Evolutionary conservation across 805 yeast genomes (phyloP).

Genomic region (Wickerhamomyces bovis): DNA sequence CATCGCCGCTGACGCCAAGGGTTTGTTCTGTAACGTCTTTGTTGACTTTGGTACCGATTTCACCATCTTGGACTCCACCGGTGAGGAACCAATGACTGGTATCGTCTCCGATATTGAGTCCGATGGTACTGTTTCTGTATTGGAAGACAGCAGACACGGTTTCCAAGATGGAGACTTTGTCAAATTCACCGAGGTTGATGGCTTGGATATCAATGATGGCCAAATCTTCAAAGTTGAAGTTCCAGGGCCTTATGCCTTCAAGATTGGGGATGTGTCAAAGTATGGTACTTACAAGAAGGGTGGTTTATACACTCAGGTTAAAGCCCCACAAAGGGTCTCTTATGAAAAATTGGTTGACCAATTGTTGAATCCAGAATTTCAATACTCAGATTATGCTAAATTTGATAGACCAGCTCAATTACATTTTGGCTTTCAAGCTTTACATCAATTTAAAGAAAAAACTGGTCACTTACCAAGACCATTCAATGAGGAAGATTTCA

Average conservation of each 20-base stretch:
- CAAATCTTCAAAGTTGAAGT: slow-evolving; percentile 71
- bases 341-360: slow-evolving; percentile 65
- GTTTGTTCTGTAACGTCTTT: slow-evolving; percentile 82
- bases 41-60: slow-evolving; percentile 86
- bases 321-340: slow-evolving; percentile 60
- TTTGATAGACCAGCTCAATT: slow-evolving; percentile 87
- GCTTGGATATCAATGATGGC: slow-evolving; percentile 74
- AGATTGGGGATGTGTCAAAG: slow-evolving; percentile 48
- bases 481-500: slow-evolving; percentile 66
- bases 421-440: slow-evolving; percentile 88
- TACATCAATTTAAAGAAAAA: slow-evolving; percentile 62
- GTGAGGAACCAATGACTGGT: slow-evolving; percentile 88
- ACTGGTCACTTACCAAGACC: slow-evolving; percentile 71
- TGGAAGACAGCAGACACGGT: slow-evolving; percentile 90
- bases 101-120: slow-evolving; percentile 83
- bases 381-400: slow-evolving; percentile 87
- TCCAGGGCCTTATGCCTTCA: slow-evolving; percentile 92
- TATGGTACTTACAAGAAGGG: slow-evolving; percentile 71
- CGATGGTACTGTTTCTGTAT: slow-evolving; percentile 88
- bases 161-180: slow-evolving; percentile 89
- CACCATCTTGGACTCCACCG: slow-evolving; percentile 76
- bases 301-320: slow-evolving; percentile 90
- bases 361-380: slow-evolving; percentile 68
- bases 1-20: slow-evolving; percentile 76
- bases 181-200: slow-evolving; percentile 79